These are phyloP conservation scores for Oxalis stricta DNA, from an alignment of 441 rosid genomes.

Conservation along the genomic window DNA sequence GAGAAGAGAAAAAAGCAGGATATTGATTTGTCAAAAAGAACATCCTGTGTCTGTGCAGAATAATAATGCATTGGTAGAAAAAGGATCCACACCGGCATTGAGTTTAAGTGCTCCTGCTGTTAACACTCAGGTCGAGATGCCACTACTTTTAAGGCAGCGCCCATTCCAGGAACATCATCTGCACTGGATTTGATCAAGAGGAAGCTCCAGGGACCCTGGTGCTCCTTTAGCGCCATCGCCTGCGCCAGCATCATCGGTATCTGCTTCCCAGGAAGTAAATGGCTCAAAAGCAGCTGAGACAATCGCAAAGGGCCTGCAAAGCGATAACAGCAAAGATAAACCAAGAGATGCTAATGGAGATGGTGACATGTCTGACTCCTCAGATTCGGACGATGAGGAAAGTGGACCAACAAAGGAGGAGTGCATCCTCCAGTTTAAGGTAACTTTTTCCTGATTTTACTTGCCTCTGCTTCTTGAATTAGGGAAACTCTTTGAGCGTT, in stretches of 20 bases:
- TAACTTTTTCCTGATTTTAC: conserved; percentile 14
- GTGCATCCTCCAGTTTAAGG: conserved; percentile 74
- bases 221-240: conserved; percentile 40
- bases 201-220: conserved; percentile 87
- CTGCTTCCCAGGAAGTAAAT: conserved; percentile 43
- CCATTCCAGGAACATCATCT: conserved; percentile 46
- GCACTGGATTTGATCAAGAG: conserved; percentile 88
- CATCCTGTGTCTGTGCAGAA: conserved; percentile 20
- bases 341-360: conserved; percentile 53
- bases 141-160: conserved; percentile 36
- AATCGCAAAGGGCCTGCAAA: conserved; percentile 41
- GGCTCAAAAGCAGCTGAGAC: conserved; percentile 56
- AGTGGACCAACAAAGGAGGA: conserved; percentile 89
- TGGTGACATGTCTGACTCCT: conserved; percentile 69
- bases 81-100: conserved; percentile 37
- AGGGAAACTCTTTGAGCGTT: not conserved
- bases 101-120: conserved; percentile 76
- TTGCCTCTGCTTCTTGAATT: conserved; percentile 2
- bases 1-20: conserved; percentile 62
- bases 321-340: conserved; percentile 57
- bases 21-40: conserved; percentile 35
- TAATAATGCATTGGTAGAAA: conserved; percentile 34
- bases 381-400: conserved; percentile 89
- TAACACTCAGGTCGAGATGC: conserved; percentile 87
- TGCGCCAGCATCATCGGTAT: conserved; percentile 27